phyloP scores from a whole-genome alignment of 108 stramenopile species.

The Nannochloropsis granulata region DNA sequence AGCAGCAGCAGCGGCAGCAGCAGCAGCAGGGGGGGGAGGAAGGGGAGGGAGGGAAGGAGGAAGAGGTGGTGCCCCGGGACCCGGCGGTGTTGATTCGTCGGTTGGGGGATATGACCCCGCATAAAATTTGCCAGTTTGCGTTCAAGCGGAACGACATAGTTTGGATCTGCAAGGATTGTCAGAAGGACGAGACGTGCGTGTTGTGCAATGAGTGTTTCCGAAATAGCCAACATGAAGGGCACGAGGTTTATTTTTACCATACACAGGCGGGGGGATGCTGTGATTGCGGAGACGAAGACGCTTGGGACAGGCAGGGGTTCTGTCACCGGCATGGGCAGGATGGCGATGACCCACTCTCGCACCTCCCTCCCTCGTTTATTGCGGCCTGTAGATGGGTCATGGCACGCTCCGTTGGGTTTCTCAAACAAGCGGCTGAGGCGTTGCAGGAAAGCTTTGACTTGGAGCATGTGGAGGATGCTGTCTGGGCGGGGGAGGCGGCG shows the following conservation, averaged over 20 bases:
- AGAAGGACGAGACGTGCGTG: conserved; percentile 88
- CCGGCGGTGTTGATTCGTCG: background rate
- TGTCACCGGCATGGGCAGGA: conserved; percentile 17
- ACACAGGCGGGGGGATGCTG: conserved; percentile 93
- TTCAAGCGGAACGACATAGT: conserved; percentile 87
- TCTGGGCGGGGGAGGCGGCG: background rate
- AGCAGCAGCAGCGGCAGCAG: background rate
- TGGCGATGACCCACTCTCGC: background rate
- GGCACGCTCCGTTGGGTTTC: background rate
- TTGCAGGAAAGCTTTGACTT: background rate
- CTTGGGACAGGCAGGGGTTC: conserved; percentile 77
- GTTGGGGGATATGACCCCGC: background rate
- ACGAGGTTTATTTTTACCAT: conserved; percentile 89
- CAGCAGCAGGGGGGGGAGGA: background rate
- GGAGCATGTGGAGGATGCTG: background rate
- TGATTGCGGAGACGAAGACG: conserved; percentile 92
- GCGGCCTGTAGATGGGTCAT: background rate
- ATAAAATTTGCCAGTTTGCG: conserved; percentile 59
- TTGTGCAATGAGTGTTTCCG: conserved; percentile 81
- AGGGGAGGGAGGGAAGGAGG: background rate
- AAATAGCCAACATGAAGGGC: conserved; percentile 69
- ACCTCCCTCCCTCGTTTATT: background rate
- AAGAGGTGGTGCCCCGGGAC: background rate
- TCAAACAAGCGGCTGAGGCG: background rate
- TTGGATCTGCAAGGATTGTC: conserved; percentile 94